These are phyloP conservation scores for Hypholoma sublateritium DNA, from an alignment of 768 basidiomycete species.

Conservation along the genomic window DNA sequence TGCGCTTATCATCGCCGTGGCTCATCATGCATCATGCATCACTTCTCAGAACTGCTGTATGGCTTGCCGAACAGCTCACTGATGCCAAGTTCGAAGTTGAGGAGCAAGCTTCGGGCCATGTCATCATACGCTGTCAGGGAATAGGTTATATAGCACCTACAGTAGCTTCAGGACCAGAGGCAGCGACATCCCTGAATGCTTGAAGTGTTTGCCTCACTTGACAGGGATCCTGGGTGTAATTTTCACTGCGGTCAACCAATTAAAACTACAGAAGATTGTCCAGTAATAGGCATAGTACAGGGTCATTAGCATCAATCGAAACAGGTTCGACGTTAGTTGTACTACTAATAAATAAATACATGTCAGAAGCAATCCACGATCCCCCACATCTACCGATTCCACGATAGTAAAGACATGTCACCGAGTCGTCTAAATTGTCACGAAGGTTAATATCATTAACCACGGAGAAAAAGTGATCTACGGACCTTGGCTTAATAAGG, in stretches of 20 bases:
- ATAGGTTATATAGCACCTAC: constrained; percentile 49
- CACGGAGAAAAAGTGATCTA: constrained; percentile 13
- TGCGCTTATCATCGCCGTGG: too few relatives aligned
- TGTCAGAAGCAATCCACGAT: not conserved
- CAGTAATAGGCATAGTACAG: constrained; percentile 21
- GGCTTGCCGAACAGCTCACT: constrained; percentile 68
- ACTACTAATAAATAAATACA: constrained; percentile 26
- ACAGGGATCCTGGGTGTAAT: too few relatives aligned
- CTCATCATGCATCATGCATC: not conserved
- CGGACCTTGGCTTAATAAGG: constrained; percentile 85
- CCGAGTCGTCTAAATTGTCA: constrained; percentile 62
- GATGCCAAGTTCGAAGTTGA: constrained; percentile 61
- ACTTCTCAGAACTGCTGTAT: constrained; percentile 60
- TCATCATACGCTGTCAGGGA: constrained; percentile 60
- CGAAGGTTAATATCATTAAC: constrained; percentile 7
- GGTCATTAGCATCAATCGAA: constrained; percentile 22
- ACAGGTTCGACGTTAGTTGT: constrained; percentile 15
- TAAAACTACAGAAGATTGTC: not conserved
- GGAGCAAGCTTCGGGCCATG: constrained; percentile 37
- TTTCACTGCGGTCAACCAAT: not conserved
- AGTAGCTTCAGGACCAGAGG: not conserved
- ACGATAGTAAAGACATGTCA: constrained; percentile 84
- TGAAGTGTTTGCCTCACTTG: too few relatives aligned
- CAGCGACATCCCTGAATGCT: not conserved
- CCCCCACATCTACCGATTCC: constrained; percentile 59